phyloP scores from a whole-genome alignment of 805 yeast species.

The Zygotorulaspora danielsina region DNA sequence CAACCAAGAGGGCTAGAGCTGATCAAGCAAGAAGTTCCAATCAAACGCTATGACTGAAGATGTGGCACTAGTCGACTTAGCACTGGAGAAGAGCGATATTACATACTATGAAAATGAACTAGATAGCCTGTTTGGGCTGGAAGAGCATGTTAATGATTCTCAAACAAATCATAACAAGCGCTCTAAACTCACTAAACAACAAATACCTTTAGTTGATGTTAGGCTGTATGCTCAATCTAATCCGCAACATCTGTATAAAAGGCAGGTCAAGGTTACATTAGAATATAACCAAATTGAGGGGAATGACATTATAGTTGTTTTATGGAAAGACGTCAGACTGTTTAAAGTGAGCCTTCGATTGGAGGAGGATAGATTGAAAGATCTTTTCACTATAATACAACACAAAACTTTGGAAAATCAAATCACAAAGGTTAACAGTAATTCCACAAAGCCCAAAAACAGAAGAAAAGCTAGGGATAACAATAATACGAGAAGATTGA shows the following conservation, averaged over 20 bases:
- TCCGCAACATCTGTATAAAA: neutral
- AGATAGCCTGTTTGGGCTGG: neutral
- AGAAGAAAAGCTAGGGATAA: neutral
- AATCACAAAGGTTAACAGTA: neutral
- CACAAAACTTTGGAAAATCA: constrained; percentile 11
- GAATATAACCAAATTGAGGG: constrained; percentile 2
- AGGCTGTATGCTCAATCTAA: neutral
- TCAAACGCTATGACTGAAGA: neutral
- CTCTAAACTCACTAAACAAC: neutral
- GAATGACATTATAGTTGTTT: neutral
- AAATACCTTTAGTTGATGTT: neutral
- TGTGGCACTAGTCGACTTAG: too few relatives aligned
- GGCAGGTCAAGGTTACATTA: neutral
- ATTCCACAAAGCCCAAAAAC: neutral
- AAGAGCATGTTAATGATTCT: neutral
- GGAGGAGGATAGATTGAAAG: constrained; percentile 5
- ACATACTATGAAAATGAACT: neutral
- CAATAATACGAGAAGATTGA: constrained; percentile 6
- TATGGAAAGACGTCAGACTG: constrained; percentile 1
- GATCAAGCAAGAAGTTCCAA: too few relatives aligned
- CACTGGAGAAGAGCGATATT: neutral
- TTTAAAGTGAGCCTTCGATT: neutral
- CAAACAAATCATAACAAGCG: neutral
- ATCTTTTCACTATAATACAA: constrained; percentile 6
- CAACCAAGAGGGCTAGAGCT: too few relatives aligned